Conservation (phyloP, 768 basidiomycete genomes). For the Hemileccinum rubropunctum region DNA sequence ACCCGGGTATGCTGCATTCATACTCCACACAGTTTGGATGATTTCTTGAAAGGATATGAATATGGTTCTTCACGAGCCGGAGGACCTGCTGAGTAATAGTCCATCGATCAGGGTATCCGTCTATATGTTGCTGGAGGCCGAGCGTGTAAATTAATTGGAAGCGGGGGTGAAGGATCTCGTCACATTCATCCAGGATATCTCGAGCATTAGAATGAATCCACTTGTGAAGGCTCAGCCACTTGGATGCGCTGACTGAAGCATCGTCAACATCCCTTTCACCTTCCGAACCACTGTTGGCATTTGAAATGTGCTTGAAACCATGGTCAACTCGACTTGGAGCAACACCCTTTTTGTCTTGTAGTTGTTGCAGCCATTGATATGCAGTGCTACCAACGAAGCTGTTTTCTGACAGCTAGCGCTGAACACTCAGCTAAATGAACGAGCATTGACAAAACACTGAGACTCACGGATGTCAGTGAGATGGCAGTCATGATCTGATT, state of each 20-base stretch:
- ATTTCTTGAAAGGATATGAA: not conserved
- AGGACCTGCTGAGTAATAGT: not conserved
- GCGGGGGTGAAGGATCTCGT: constrained; percentile 13
- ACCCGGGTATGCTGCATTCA: not conserved
- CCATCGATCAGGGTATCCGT: not conserved
- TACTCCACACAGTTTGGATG: constrained; percentile 3
- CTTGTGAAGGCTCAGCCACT: constrained; percentile 5
- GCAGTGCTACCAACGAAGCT: not conserved
- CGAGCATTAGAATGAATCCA: constrained; percentile 15
- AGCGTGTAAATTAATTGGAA: not conserved
- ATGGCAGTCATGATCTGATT: not conserved
- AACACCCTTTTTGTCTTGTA: no score
- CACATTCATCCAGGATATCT: constrained; percentile 21
- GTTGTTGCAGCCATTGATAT: not conserved
- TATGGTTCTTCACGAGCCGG: not conserved
- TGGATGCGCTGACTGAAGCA: no score
- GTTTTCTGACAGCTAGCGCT: not conserved
- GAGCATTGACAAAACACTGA: not conserved
- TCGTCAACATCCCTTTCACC: no score
- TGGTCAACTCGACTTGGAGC: no score
- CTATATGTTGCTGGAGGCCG: not conserved
- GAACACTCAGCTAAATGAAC: not conserved
- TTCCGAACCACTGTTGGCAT: no score
- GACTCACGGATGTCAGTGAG: not conserved
- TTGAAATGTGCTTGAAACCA: no score